A percentile compares a stretch with the other conserved stretches of the same genome.
phyloP scores from a whole-genome alignment of 2,329 filamentous ascomycete genomes.

The Fusarium temperatum region DNA sequence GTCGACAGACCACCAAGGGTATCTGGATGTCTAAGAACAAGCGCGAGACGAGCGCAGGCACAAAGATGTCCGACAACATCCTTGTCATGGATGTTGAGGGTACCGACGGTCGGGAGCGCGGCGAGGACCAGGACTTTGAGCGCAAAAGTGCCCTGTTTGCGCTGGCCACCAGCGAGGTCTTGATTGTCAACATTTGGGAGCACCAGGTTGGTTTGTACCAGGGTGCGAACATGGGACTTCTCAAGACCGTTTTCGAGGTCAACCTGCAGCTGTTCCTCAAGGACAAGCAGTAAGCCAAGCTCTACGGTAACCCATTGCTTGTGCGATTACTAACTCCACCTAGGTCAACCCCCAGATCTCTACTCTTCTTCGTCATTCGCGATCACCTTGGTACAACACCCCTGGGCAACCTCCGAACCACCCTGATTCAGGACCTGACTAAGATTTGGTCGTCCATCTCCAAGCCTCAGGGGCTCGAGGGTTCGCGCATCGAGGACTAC shows the following conservation, averaged over 20 bases:
- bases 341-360: slow-evolving; percentile 85
- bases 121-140: slow-evolving; percentile 99
- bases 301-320: not conserved
- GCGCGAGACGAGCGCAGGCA: slow-evolving; percentile 59
- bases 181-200: slow-evolving; percentile 99
- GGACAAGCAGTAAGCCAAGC: slow-evolving; percentile 78
- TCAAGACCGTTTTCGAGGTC: slow-evolving; percentile 99
- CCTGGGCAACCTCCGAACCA: slow-evolving; percentile 87
- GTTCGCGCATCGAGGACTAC: slow-evolving; percentile 92
- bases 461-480: slow-evolving; percentile 88
- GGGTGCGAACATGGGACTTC: slow-evolving; percentile 96
- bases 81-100: slow-evolving; percentile 99
- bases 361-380: slow-evolving; percentile 98
- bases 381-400: slow-evolving; percentile 95
- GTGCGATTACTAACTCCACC: slow-evolving; percentile 32
- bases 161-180: slow-evolving; percentile 94
- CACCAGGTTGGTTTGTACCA: slow-evolving; percentile 98
- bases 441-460: slow-evolving; percentile 94
- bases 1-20: slow-evolving; percentile 96
- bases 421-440: slow-evolving; percentile 86
- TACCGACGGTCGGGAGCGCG: slow-evolving; percentile 93
- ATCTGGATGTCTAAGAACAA: slow-evolving; percentile 99
- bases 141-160: slow-evolving; percentile 97
- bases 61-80: slow-evolving; percentile 93
- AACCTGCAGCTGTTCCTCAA: slow-evolving; percentile 97